A percentile compares a stretch with the other conserved stretches of the same genome.
These are phyloP conservation scores for Hyphodiscus sp. DNA, from an alignment of 2,329 filamentous ascomycete species.

Conservation along the genomic window DNA sequence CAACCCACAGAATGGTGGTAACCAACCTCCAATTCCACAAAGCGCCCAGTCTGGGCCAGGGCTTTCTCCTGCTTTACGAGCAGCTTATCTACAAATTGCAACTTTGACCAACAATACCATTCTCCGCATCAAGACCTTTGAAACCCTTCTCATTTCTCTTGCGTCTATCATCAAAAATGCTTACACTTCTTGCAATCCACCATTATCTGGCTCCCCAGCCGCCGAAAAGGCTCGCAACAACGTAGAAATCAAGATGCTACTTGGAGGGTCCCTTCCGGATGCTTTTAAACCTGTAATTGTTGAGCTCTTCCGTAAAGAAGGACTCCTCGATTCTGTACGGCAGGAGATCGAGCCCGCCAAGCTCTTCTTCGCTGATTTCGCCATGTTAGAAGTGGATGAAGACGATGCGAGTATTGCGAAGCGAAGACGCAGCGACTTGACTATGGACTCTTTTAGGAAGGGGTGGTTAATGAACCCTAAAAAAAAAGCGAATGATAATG, in stretches of 20 bases:
- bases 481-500: not conserved
- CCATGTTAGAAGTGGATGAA: constrained; percentile 27
- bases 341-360: constrained; percentile 30
- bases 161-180: constrained; percentile 22
- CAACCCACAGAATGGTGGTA: constrained; percentile 4
- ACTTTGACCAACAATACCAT: constrained; percentile 24
- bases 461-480: constrained; percentile 23
- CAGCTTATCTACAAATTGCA: constrained; percentile 28
- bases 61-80: constrained; percentile 21
- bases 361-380: constrained; percentile 30
- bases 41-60: not conserved
- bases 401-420: constrained; percentile 17
- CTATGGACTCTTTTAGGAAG: constrained; percentile 29
- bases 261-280: constrained; percentile 27
- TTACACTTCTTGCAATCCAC: constrained; percentile 18
- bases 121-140: constrained; percentile 26
- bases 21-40: not conserved
- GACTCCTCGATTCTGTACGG: constrained; percentile 20
- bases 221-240: constrained; percentile 23
- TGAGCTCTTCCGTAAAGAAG: constrained; percentile 22
- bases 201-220: constrained; percentile 13
- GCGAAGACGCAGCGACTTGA: constrained; percentile 15
- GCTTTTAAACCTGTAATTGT: constrained; percentile 28
- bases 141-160: constrained; percentile 25
- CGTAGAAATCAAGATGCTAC: constrained; percentile 29